Base-by-base conservation (phyloP, 176 grass and related monocot genomes). In the Panicum miliaceum region DNA sequence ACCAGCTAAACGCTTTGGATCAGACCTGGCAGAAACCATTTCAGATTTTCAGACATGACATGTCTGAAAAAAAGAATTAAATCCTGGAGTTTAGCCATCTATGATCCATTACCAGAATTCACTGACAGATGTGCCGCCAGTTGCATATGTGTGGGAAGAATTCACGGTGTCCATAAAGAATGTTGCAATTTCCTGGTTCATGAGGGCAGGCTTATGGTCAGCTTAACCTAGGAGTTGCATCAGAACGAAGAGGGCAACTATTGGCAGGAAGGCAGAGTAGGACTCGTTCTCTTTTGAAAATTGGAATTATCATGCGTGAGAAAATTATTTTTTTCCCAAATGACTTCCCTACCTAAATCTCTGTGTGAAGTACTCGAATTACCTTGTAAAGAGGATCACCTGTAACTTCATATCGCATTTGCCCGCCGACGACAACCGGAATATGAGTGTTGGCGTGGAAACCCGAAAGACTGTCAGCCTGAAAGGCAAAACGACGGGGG, bases 351-450 rank as follows among this genome's bases (percentile, higher is more conserved):
- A 51, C 2, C 23, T 25, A 26, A 50, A 19, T 20, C 34, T 36
- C 25, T 22, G 26, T 6, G 9, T 6, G 9, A 12, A 59, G 2
- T 34, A 59, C 20, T n/a, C 73, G 25, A 32, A 50, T 91, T 65
- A 98, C 95, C 95, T 95, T 99, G 88, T 99, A 99, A 89, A 99
- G 93, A 75, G 81, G 81, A 87, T 94, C 96, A 41, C 91, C 93
- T 12, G 93, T 99, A 42, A 94, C 85, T 78, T 99, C 96, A 37
- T 96, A 99, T 84, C 93, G 76, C 93, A 90, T 96, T 89, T 99
- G 91, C 16, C 85, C 96, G 0, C 96, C 96, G 1, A 99, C 51
- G 19, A 94, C 96, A 60, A 99, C 59, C 5, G 96, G 96, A 35
- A 99, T 99, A 78, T 99, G 96, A 4, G 96, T 99, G 48, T 99